Conservation (phyloP, 805 yeast species). For the Candida insectorum region DNA sequence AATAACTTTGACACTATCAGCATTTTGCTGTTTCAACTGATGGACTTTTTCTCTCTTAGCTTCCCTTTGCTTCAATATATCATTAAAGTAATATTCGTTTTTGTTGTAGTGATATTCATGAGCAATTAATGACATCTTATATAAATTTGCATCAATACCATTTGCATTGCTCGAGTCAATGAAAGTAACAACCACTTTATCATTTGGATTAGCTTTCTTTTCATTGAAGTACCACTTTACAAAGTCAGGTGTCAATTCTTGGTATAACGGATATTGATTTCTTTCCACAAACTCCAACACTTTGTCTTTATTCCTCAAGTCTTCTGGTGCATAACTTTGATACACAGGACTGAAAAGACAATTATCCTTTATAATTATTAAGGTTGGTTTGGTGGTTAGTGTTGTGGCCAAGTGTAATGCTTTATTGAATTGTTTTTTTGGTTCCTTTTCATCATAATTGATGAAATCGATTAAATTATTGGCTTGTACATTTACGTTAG, state of each 20-base stretch:
- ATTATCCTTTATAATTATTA: constrained; percentile 58
- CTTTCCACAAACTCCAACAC: constrained; percentile 49
- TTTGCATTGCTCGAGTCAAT: constrained; percentile 38
- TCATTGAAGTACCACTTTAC: constrained; percentile 33
- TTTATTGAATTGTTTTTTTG: constrained; percentile 36
- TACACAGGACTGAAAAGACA: constrained; percentile 49
- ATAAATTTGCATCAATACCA: constrained; percentile 29
- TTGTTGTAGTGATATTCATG: constrained; percentile 48
- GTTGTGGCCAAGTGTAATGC: constrained; percentile 49
- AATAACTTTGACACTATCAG: constrained; percentile 42
- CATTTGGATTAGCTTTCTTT: constrained; percentile 18
- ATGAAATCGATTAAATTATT: constrained; percentile 39
- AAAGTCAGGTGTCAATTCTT: constrained; percentile 45
- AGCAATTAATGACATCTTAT: constrained; percentile 41
- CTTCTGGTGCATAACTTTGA: constrained; percentile 62
- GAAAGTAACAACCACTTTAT: constrained; percentile 50
- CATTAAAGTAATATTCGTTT: constrained; percentile 36
- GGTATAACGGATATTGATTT: constrained; percentile 50
- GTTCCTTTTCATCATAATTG: constrained; percentile 37
- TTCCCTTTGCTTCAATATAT: constrained; percentile 21
- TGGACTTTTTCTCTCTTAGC: constrained; percentile 44
- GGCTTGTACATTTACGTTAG: constrained; percentile 41
- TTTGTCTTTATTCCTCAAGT: constrained; percentile 48
- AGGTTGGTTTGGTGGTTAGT: constrained; percentile 58
- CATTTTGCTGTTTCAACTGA: constrained; percentile 36